Evolutionary conservation across 1,284 basidiomycete genomes (phyloP).

Genomic region (Ganoderma boninense): DNA sequence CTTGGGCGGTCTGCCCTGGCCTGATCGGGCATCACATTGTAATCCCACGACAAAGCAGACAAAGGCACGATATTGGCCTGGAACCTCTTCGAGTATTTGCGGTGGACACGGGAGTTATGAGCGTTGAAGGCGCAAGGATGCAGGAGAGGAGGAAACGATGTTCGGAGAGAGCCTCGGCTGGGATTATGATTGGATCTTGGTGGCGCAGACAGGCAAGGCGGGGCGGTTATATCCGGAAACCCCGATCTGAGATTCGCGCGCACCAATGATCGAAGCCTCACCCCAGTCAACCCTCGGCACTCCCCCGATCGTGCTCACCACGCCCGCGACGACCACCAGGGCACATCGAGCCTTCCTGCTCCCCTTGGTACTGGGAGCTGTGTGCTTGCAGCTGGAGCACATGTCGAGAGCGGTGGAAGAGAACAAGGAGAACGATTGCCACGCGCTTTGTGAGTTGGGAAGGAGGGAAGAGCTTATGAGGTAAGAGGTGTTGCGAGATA

Average conservation of each 20-base stretch:
- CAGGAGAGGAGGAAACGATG: too few species aligned
- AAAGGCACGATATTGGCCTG: too few species aligned
- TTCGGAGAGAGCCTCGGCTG: too few species aligned
- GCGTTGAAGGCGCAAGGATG: too few species aligned
- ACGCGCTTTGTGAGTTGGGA: conserved; percentile 9
- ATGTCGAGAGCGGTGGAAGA: too few species aligned
- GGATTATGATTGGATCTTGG: conserved; percentile 12
- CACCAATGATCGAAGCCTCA: conserved; percentile 31
- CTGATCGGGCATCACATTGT: neutral
- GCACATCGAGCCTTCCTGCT: too few species aligned
- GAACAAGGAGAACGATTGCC: too few species aligned
- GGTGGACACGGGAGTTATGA: too few species aligned
- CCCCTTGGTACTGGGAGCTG: too few species aligned
- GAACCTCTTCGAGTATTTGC: too few species aligned
- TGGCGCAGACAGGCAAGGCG: conserved; percentile 23
- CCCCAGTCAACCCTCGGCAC: conserved; percentile 21
- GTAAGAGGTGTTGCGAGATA: conserved; percentile 40
- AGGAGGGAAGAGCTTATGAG: conserved; percentile 32
- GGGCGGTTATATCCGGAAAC: conserved; percentile 32
- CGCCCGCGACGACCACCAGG: conserved; percentile 5
- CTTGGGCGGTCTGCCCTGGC: neutral
- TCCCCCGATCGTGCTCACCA: conserved; percentile 17
- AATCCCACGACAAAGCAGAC: too few species aligned
- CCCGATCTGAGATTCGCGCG: conserved; percentile 30
- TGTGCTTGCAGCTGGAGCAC: too few species aligned